Evolutionary conservation across 1,139 yeast species (phyloP).

Genomic region (Pneumocystis carinii): DNA sequence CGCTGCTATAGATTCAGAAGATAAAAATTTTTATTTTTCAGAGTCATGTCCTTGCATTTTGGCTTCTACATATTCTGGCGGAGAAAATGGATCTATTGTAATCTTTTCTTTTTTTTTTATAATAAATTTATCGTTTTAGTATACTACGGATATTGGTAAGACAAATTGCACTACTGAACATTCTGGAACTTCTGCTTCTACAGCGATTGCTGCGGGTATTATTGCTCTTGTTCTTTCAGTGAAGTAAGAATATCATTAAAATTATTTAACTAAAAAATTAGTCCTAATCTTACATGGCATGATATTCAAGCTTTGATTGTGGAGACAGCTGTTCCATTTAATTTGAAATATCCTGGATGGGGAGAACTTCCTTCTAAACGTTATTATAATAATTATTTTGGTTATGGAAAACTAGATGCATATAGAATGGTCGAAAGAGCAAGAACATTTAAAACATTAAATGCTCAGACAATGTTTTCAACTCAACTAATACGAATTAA

Average conservation of each 20-base stretch:
- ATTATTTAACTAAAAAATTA: slow-evolving; percentile 17
- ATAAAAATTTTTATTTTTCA: slow-evolving; percentile 70
- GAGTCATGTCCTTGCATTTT: slow-evolving; percentile 91
- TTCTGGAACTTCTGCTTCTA: slow-evolving; percentile 98
- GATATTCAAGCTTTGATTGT: slow-evolving; percentile 80
- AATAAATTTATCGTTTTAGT: slow-evolving; percentile 19
- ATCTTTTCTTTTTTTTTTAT: neutral
- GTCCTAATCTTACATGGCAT: slow-evolving; percentile 88
- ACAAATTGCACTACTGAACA: slow-evolving; percentile 57
- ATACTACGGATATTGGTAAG: slow-evolving; percentile 66
- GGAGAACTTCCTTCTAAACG: slow-evolving; percentile 43
- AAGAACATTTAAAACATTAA: slow-evolving; percentile 62
- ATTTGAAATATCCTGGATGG: slow-evolving; percentile 54
- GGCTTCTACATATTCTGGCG: slow-evolving; percentile 91
- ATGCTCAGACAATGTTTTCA: slow-evolving; percentile 79
- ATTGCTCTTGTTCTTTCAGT: slow-evolving; percentile 68
- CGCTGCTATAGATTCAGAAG: slow-evolving; percentile 79
- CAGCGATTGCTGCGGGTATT: slow-evolving; percentile 93
- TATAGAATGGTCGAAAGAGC: slow-evolving; percentile 61
- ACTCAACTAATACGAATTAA: slow-evolving; percentile 30
- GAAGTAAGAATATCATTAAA: neutral
- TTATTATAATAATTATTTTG: slow-evolving; percentile 71
- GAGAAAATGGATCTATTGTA: slow-evolving; percentile 65
- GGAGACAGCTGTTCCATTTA: slow-evolving; percentile 53
- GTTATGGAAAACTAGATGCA: slow-evolving; percentile 88